Evolutionary conservation across 1,284 basidiomycete genomes (phyloP).

Genomic region (Phellopilus nigrolimitatus): DNA sequence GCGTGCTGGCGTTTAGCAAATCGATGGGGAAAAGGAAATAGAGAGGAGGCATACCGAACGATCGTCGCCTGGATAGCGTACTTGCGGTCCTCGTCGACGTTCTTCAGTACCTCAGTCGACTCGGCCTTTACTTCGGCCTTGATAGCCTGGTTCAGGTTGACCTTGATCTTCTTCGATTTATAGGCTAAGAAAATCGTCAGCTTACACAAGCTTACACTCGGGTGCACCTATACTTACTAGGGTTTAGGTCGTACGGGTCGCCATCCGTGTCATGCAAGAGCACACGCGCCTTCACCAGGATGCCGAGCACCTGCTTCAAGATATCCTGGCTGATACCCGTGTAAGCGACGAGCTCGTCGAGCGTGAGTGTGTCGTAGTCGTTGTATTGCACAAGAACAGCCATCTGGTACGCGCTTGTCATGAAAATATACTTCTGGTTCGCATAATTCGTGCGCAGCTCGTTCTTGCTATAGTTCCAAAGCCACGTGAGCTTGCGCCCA

Average conservation of each 20-base stretch:
- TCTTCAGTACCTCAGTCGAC: conserved; percentile 86
- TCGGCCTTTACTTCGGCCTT: conserved; percentile 95
- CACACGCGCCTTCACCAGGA: conserved; percentile 88
- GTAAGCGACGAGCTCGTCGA: conserved; percentile 77
- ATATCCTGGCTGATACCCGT: conserved; percentile 85
- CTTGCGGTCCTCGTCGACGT: conserved; percentile 96
- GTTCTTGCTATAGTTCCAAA: conserved; percentile 98
- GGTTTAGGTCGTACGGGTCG: conserved; percentile 89
- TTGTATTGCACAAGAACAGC: conserved; percentile 95
- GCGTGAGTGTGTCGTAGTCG: conserved; percentile 77
- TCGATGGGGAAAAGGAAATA: not conserved
- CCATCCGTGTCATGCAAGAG: conserved; percentile 76
- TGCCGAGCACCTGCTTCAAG: conserved; percentile 76
- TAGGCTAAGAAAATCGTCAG: conserved; percentile 52
- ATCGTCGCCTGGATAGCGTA: conserved; percentile 97
- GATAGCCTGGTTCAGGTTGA: conserved; percentile 92
- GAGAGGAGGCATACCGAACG: conserved; percentile 62
- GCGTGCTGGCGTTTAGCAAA: not conserved
- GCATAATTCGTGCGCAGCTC: conserved; percentile 92
- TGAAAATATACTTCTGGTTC: conserved; percentile 92
- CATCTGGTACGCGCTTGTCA: conserved; percentile 95
- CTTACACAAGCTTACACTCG: conserved; percentile 9
- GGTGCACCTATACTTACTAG: conserved; percentile 50
- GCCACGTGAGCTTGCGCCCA: conserved; percentile 93
- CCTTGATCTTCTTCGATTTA: conserved; percentile 96